A percentile compares a stretch with the other conserved stretches of the same genome.
Evolutionary conservation across 805 yeast species (phyloP).

Genomic region (Wickerhamomyces xylosicus): DNA sequence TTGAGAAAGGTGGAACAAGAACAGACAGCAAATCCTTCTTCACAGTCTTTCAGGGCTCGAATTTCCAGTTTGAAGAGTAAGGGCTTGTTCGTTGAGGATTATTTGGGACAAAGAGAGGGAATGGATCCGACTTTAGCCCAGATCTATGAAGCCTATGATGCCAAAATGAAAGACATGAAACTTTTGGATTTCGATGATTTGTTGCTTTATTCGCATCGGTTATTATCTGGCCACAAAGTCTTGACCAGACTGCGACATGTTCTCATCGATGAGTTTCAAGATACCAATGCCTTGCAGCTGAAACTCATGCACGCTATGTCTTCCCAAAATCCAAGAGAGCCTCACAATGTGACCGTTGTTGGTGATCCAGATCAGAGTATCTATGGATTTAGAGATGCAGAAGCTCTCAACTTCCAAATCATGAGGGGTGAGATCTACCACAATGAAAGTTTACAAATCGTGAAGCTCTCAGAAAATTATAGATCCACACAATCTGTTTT

Average conservation of each 20-base stretch:
- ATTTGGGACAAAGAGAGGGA: constrained; percentile 13
- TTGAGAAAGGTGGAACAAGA: neutral
- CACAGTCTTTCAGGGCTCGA: neutral
- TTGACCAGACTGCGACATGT: constrained; percentile 45
- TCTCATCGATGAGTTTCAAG: constrained; percentile 91
- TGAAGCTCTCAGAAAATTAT: constrained; percentile 56
- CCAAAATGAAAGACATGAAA: constrained; percentile 28
- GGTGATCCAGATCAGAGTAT: constrained; percentile 98
- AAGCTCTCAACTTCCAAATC: constrained; percentile 48
- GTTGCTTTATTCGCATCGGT: constrained; percentile 39
- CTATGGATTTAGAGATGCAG: constrained; percentile 80
- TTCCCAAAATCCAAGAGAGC: constrained; percentile 25
- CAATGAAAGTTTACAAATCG: too few species aligned
- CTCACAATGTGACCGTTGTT: constrained; percentile 67
- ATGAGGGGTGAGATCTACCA: constrained; percentile 29
- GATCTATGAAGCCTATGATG: constrained; percentile 46
- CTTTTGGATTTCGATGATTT: constrained; percentile 81
- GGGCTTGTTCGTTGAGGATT: constrained; percentile 35
- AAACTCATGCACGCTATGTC: constrained; percentile 50
- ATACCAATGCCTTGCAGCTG: constrained; percentile 72
- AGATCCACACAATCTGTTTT: constrained; percentile 68
- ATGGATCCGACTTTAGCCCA: constrained; percentile 24
- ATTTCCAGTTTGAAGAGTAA: constrained; percentile 48
- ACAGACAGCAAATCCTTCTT: neutral
- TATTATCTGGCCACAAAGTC: constrained; percentile 26